Evolutionary conservation across 306 rosid genomes (phyloP).

Genomic region (Hippophae tibetana): DNA sequence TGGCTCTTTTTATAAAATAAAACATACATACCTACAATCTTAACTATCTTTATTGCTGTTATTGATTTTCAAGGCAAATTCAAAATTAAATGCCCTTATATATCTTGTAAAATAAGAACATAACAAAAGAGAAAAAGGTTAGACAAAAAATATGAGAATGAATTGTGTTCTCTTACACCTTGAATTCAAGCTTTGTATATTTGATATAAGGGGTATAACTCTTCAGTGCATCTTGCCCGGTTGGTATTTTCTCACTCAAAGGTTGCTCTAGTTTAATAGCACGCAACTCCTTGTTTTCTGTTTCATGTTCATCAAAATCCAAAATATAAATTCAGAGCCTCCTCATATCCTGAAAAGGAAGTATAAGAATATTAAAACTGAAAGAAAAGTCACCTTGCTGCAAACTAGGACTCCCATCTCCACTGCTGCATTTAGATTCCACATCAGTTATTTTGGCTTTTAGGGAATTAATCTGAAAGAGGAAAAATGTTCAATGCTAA

Average conservation of each 20-base stretch:
- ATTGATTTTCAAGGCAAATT: too few species aligned
- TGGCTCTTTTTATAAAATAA: too few species aligned
- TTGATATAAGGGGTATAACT: constrained; percentile 64
- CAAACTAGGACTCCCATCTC: constrained; percentile 21
- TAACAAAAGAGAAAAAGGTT: not conserved
- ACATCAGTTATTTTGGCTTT: constrained; percentile 49
- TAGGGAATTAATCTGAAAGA: constrained; percentile 54
- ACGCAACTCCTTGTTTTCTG: constrained; percentile 32
- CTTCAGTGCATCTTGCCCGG: constrained; percentile 37
- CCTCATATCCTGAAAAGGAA: constrained; percentile 6
- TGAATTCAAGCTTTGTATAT: constrained; percentile 79
- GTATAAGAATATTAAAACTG: constrained; percentile 1
- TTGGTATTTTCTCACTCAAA: constrained; percentile 25
- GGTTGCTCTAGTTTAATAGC: constrained; percentile 31
- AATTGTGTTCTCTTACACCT: constrained; percentile 33
- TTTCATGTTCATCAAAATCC: constrained; percentile 9
- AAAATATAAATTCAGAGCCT: not conserved
- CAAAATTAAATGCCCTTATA: too few species aligned
- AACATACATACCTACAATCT: too few species aligned
- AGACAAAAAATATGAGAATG: not conserved
- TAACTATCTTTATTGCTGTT: too few species aligned
- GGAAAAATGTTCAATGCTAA: constrained; percentile 10
- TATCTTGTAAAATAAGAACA: too few species aligned
- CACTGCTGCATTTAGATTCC: constrained; percentile 34
- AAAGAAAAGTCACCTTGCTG: constrained; percentile 44